Base-by-base conservation (phyloP, 2,329 filamentous ascomycete species). In the Fusarium nelsonii region DNA sequence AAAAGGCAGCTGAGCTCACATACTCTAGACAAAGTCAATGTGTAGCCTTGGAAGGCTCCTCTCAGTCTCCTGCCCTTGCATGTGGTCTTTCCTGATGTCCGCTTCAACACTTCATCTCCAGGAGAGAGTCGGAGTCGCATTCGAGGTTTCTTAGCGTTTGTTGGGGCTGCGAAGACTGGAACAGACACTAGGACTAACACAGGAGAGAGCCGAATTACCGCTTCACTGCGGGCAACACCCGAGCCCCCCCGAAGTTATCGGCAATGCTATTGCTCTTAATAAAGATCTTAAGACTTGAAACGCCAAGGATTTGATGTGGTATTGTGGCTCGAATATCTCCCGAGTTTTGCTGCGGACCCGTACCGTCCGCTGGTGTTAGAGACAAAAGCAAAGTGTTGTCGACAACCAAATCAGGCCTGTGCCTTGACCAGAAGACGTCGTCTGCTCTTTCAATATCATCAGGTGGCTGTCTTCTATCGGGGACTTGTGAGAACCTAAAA, bases 221-320 rank as follows among this genome's bases (percentile, higher is more conserved):
- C 60, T 64, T 70, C 53, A 56, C 18, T 46, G 52, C 41, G 34
- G 45, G 53, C 36, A 63, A 70, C 50, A 46, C n/a, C 54, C 46
- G 67, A 20, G 23, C 46, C 50, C 54, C 54, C 63, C 66, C 44
- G 55, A 18, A 33, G 37, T 68, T 70, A 70, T 67, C 43, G 39
- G 34, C 43, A 56, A 70, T 70, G 67, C 58, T 70, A 70, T 61
- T 18, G 37, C 46, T 68, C 63, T 70, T 64, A 70, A 53, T 34
- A 46, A 28, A 18, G 23, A 44, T 44, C 16, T 50, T 69, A 68
- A 64, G 53, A 56, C 41, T 33, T 63, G 67, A 70, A 69, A 69
- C 62, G 51, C 10, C 62, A 34, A 56, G 62, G 66, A 45, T 66
- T 20, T 18, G 12, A 28, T 28, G 43, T 62, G 14, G 48, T 53